These are phyloP conservation scores for Naganishia sp. DNA, from an alignment of 1,284 basidiomycete genomes.

Conservation along the genomic window DNA sequence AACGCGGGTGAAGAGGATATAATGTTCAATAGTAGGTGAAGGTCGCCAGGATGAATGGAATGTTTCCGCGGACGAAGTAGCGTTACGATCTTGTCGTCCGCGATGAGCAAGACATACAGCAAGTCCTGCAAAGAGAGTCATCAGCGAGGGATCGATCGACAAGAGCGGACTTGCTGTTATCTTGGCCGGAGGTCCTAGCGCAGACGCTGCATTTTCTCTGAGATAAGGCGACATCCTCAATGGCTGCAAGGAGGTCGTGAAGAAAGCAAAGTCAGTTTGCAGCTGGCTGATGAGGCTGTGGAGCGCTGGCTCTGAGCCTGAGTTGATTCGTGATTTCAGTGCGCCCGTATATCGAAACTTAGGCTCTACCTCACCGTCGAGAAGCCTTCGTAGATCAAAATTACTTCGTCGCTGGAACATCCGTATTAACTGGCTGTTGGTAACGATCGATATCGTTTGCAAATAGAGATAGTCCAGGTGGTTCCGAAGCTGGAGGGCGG, in stretches of 20 bases:
- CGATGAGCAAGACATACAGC: constrained; percentile 83
- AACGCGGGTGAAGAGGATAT: constrained; percentile 65
- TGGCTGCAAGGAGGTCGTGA: constrained; percentile 76
- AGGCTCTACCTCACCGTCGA: constrained; percentile 65
- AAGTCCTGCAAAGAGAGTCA: constrained; percentile 64
- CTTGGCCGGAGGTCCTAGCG: constrained; percentile 73
- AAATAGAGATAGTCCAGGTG: constrained; percentile 94
- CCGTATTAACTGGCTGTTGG: constrained; percentile 74
- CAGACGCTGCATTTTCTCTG: constrained; percentile 71
- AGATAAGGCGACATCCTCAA: constrained; percentile 69
- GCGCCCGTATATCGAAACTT: not conserved
- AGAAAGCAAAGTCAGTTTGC: constrained; percentile 77
- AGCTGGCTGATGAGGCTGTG: constrained; percentile 67
- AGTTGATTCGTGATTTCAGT: not conserved
- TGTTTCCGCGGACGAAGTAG: constrained; percentile 87
- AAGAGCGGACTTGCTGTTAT: constrained; percentile 64
- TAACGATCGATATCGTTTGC: constrained; percentile 86
- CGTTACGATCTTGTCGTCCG: constrained; percentile 76
- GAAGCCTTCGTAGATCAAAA: constrained; percentile 81
- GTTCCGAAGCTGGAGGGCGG: constrained; percentile 70
- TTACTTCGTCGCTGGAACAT: constrained; percentile 87
- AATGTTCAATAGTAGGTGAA: constrained; percentile 82
- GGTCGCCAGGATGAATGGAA: constrained; percentile 92
- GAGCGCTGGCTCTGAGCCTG: constrained; percentile 80
- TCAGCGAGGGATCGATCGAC: not conserved